Conservation (phyloP, 1,284 basidiomycete genomes). For the Schizophyllum amplum region DNA sequence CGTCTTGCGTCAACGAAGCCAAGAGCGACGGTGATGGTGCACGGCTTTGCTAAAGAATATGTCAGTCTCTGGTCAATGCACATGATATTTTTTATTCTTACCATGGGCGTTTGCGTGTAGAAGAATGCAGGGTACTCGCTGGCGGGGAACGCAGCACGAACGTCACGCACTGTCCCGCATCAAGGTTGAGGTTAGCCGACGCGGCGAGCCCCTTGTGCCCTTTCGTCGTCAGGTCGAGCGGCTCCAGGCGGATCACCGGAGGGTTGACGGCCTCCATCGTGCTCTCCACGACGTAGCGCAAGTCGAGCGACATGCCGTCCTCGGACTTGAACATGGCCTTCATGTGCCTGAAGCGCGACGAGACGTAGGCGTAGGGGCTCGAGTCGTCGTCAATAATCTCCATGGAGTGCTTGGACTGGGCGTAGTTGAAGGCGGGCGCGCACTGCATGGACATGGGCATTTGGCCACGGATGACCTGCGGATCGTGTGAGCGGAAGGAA, state of each 20-base stretch:
- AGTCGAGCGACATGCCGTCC: slow-evolving; percentile 56
- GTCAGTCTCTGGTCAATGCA: too few relatives aligned
- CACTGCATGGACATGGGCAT: slow-evolving; percentile 78
- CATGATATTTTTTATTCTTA: slow-evolving; percentile 8
- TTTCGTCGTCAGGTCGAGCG: slow-evolving; percentile 52
- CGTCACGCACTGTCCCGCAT: slow-evolving; percentile 80
- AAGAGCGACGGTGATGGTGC: neutral
- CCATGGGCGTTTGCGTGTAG: neutral
- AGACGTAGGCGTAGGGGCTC: slow-evolving; percentile 18
- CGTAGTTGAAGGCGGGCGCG: slow-evolving; percentile 92
- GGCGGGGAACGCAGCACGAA: slow-evolving; percentile 73
- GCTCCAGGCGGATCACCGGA: slow-evolving; percentile 48
- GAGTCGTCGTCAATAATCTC: slow-evolving; percentile 41
- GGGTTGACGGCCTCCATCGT: slow-evolving; percentile 36
- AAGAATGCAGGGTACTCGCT: slow-evolving; percentile 8
- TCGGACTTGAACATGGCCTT: slow-evolving; percentile 66
- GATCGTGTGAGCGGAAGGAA: neutral
- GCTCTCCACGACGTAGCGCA: slow-evolving; percentile 64
- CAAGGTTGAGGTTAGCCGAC: slow-evolving; percentile 47
- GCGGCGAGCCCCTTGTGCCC: slow-evolving; percentile 61
- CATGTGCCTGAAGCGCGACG: slow-evolving; percentile 25
- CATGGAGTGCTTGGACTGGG: slow-evolving; percentile 64
- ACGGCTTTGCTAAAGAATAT: neutral
- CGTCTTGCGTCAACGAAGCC: slow-evolving; percentile 33
- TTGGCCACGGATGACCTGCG: slow-evolving; percentile 65